These are phyloP conservation scores for Cordyceps pruinosa DNA, from an alignment of 2,329 filamentous ascomycete genomes.

Conservation along the genomic window DNA sequence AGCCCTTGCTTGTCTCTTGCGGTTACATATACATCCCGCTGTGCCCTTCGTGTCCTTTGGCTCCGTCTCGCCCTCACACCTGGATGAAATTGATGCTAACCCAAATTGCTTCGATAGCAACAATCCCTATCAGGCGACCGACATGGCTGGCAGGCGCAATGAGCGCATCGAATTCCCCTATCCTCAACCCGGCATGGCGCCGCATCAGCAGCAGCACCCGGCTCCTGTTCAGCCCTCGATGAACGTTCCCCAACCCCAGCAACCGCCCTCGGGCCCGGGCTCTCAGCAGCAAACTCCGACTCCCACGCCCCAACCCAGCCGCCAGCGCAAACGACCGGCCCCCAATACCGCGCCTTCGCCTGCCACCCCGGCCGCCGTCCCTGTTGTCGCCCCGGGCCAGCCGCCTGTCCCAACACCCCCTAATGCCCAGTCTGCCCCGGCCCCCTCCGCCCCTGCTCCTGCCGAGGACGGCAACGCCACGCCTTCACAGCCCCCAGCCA, in stretches of 20 bases:
- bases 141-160: conserved; percentile 37
- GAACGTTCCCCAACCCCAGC: conserved; percentile 30
- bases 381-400: conserved; percentile 28
- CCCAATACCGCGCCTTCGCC: conserved; percentile 33
- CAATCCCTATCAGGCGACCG: conserved; percentile 40
- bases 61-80: background rate
- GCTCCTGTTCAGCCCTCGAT: conserved; percentile 36
- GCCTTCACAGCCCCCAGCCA: conserved; percentile 51
- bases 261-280: conserved; percentile 30
- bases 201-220: conserved; percentile 29
- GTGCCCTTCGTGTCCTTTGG: background rate
- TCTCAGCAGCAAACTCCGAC: conserved; percentile 32
- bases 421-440: conserved; percentile 22
- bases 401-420: conserved; percentile 24
- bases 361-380: conserved; percentile 24
- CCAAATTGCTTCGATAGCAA: conserved; percentile 23
- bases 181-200: conserved; percentile 33
- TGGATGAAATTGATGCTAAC: background rate
- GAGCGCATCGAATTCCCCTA: conserved; percentile 39
- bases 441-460: conserved; percentile 14
- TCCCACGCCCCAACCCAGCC: conserved; percentile 31
- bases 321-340: conserved; percentile 36
- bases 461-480: conserved; percentile 26
- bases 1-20: background rate
- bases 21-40: background rate